A percentile compares a stretch with the other conserved stretches of the same genome.
Evolutionary conservation across 2,329 filamentous ascomycete genomes (phyloP).

Genomic region (Apiospora phragmitis): DNA sequence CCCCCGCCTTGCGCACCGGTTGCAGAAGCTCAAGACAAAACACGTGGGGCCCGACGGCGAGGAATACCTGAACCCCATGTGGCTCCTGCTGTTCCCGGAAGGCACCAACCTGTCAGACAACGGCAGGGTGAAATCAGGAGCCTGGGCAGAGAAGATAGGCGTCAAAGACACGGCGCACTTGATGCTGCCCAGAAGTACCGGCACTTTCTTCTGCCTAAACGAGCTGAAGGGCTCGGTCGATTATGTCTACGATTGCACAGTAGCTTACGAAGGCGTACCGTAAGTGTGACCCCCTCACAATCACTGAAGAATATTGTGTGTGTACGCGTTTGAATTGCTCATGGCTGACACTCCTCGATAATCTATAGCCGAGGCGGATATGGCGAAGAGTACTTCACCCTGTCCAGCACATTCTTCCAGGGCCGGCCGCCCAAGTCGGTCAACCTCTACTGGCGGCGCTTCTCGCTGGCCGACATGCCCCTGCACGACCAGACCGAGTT

Average conservation of each 20-base stretch:
- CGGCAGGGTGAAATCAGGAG: conserved; percentile 67
- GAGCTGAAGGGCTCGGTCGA: conserved; percentile 74
- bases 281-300: conserved; percentile 49
- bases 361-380: conserved; percentile 69
- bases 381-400: conserved; percentile 87
- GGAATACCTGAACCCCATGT: conserved; percentile 74
- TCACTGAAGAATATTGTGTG: no score
- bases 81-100: conserved; percentile 85
- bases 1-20: conserved; percentile 70
- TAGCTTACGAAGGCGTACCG: conserved; percentile 93
- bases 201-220: conserved; percentile 75
- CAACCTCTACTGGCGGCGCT: conserved; percentile 95
- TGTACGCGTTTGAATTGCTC: conserved; percentile 9
- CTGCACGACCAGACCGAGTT: conserved; percentile 73
- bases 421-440: conserved; percentile 90
- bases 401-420: conserved; percentile 84
- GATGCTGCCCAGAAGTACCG: conserved; percentile 78
- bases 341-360: not conserved
- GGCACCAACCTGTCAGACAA: conserved; percentile 79
- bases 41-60: conserved; percentile 55
- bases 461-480: conserved; percentile 78
- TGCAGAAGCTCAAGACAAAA: conserved; percentile 65
- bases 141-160: conserved; percentile 76
- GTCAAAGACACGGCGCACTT: conserved; percentile 72
- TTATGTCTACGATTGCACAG: conserved; percentile 89